These are phyloP conservation scores for Trametes hirsuta DNA, from an alignment of 1,284 basidiomycete genomes.

Conservation along the genomic window DNA sequence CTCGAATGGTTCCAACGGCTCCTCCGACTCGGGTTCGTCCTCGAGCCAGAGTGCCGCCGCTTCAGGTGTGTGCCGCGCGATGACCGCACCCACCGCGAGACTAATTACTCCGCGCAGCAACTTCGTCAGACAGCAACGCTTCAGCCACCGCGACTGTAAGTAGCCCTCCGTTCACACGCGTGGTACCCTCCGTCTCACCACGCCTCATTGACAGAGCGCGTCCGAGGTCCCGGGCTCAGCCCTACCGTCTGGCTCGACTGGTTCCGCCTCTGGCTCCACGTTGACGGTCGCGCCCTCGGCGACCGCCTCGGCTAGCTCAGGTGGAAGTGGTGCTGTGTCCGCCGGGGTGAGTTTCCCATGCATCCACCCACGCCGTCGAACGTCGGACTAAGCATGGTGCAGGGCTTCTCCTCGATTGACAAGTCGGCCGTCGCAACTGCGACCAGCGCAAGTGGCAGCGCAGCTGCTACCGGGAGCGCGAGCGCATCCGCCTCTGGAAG, in stretches of 20 bases:
- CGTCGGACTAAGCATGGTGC: background rate
- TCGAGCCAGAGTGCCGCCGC: slow-evolving; percentile 22
- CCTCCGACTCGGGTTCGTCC: slow-evolving; percentile 8
- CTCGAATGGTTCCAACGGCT: slow-evolving; percentile 21
- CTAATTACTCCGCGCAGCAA: slow-evolving; percentile 3
- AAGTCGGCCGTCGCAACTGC: slow-evolving; percentile 12
- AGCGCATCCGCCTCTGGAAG: background rate
- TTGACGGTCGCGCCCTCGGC: background rate
- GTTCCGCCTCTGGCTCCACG: slow-evolving; percentile 6
- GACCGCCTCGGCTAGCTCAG: slow-evolving; percentile 4
- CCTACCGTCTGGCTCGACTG: slow-evolving; percentile 16
- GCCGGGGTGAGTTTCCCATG: slow-evolving; percentile 11
- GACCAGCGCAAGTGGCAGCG: slow-evolving; percentile 18
- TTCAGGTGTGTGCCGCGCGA: slow-evolving; percentile 1
- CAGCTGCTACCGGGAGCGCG: slow-evolving; percentile 20
- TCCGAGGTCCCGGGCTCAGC: slow-evolving; percentile 17
- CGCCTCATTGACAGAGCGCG: slow-evolving; percentile 1
- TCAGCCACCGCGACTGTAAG: slow-evolving; percentile 13
- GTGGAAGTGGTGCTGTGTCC: slow-evolving; percentile 12
- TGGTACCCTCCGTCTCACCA: background rate
- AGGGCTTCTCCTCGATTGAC: slow-evolving; percentile 19
- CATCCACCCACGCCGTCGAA: background rate
- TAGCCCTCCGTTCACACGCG: background rate
- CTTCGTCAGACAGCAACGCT: slow-evolving; percentile 7
- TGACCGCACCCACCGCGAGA: background rate